Evolutionary conservation across 176 grass and related monocot genomes (phyloP).

Genomic region (Themeda triandra): DNA sequence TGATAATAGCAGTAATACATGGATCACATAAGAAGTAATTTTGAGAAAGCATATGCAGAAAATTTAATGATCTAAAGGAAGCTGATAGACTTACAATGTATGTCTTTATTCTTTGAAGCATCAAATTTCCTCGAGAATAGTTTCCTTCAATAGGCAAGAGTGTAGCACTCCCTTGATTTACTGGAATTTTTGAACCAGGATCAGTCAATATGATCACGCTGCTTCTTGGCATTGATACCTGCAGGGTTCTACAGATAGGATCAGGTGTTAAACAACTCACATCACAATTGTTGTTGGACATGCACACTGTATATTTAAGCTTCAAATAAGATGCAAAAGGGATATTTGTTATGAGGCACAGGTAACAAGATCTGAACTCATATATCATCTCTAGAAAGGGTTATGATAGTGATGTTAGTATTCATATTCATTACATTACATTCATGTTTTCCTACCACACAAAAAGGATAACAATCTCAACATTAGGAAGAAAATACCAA

Average conservation of each 20-base stretch:
- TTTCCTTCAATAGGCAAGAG: constrained; percentile 70
- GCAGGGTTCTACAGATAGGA: constrained; percentile 81
- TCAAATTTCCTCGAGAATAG: constrained; percentile 81
- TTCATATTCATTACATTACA: not conserved
- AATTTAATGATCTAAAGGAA: not conserved
- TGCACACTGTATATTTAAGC: not conserved
- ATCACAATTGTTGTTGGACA: not conserved
- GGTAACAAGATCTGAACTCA: not conserved
- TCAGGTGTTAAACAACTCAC: constrained; percentile 47
- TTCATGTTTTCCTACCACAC: not conserved
- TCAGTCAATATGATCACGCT: constrained; percentile 80
- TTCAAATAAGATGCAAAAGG: constrained; percentile 5
- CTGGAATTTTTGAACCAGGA: constrained; percentile 61
- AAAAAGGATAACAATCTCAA: not conserved
- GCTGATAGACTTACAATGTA: constrained; percentile 73
- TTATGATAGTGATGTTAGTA: not conserved
- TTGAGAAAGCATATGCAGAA: constrained; percentile 12
- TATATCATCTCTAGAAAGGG: not conserved
- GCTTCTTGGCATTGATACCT: constrained; percentile 91
- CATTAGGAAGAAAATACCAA: not conserved
- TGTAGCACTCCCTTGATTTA: constrained; percentile 45
- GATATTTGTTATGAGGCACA: not conserved
- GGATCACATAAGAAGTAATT: not conserved
- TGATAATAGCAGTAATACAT: not conserved
- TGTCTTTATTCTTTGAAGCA: constrained; percentile 94